Conservation (phyloP, 805 yeast genomes). For the Saturnispora saitoi region DNA sequence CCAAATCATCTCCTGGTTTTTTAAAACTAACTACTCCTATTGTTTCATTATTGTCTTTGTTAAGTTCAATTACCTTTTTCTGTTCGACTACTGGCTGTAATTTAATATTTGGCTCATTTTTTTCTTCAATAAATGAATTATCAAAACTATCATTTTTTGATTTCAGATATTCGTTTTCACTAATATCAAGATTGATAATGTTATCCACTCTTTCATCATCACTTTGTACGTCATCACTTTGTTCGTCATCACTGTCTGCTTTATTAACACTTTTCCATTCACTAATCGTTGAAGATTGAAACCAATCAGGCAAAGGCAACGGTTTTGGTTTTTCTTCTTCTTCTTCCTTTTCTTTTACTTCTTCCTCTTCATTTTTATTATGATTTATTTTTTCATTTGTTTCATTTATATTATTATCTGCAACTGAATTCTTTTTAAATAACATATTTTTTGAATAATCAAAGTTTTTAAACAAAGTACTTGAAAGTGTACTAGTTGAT, state of each 20-base stretch:
- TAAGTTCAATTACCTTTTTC: too few relatives aligned
- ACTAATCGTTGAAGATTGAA: constrained; percentile 19
- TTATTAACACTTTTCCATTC: constrained; percentile 1
- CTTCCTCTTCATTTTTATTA: not conserved
- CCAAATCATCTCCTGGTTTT: not conserved
- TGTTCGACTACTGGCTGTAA: not conserved
- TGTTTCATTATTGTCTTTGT: not conserved
- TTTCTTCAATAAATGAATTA: not conserved
- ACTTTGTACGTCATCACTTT: constrained; percentile 10
- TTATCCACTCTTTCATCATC: not conserved
- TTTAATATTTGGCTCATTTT: not conserved
- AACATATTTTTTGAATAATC: constrained; percentile 4
- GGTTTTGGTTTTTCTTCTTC: constrained; percentile 18
- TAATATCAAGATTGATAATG: not conserved
- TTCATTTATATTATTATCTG: not conserved
- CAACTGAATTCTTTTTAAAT: not conserved
- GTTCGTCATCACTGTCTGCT: constrained; percentile 8
- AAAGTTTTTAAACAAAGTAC: constrained; percentile 7
- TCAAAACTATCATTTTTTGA: not conserved
- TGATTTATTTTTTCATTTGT: constrained; percentile 5
- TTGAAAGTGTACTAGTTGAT: constrained; percentile 17
- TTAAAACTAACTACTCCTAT: not conserved
- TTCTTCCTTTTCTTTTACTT: constrained; percentile 9
- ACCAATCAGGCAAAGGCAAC: constrained; percentile 29
- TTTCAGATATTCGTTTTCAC: not conserved